phyloP scores from a whole-genome alignment of 352 stramenopile species.

The Pythium insidiosum region DNA sequence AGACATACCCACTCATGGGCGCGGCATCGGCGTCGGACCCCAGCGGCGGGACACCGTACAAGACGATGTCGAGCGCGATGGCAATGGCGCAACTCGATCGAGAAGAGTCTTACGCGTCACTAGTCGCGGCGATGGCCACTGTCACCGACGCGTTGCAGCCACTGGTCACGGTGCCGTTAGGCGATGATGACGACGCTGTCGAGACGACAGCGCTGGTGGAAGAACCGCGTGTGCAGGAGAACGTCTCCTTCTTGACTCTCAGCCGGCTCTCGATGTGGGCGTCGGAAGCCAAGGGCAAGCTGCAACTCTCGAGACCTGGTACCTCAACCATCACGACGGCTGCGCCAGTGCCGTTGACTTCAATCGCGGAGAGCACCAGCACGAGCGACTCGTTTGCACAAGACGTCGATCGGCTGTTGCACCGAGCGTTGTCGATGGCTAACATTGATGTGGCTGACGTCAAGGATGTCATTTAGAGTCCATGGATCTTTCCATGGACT shows the following conservation, averaged over 20 bases:
- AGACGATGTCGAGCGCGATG: slow-evolving; percentile 14
- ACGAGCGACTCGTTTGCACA: slow-evolving; percentile 37
- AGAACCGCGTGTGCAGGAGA: slow-evolving; percentile 30
- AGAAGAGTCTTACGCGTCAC: slow-evolving; percentile 49
- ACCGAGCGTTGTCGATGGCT: slow-evolving; percentile 36
- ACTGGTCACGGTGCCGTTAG: slow-evolving; percentile 3
- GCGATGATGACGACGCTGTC: slow-evolving; percentile 24
- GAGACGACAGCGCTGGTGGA: slow-evolving; percentile 11
- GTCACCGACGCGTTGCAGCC: slow-evolving; percentile 6
- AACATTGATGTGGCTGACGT: slow-evolving; percentile 44
- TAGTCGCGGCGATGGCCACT: slow-evolving; percentile 35
- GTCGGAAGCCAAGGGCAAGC: slow-evolving; percentile 40
- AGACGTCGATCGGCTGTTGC: slow-evolving; percentile 30
- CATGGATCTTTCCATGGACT: too few species aligned
- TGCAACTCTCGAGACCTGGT: slow-evolving; percentile 7
- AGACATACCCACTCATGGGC: slow-evolving; percentile 14
- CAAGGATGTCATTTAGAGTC: slow-evolving; percentile 13
- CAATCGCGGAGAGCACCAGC: slow-evolving; percentile 8
- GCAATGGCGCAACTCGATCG: slow-evolving; percentile 27
- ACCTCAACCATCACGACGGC: neutral
- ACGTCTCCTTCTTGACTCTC: slow-evolving; percentile 53
- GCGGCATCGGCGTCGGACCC: neutral
- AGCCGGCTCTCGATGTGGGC: slow-evolving; percentile 50
- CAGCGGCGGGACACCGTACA: slow-evolving; percentile 8
- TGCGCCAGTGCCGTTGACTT: neutral